Evolutionary conservation across 2,329 filamentous ascomycete species (phyloP), one percentile per base, ranked within the genome.

Genomic region (Fusarium mundagurra): DNA sequence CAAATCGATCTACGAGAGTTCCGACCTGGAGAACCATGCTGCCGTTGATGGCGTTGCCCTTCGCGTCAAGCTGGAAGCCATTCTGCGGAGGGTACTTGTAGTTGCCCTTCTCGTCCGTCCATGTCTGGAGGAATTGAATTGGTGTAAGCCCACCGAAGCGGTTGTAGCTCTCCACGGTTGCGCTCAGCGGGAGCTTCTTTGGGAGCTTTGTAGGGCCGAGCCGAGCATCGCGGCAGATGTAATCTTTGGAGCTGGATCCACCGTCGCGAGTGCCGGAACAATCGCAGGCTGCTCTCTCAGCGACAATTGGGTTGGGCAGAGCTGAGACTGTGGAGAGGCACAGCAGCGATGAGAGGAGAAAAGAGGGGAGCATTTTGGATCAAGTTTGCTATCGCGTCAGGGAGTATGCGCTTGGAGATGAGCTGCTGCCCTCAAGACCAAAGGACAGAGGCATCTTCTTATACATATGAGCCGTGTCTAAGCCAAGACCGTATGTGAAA

Each of bases 1-100:
- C 86, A 55, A 88, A 88, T 4, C 86, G 81, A 75, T 88, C 86
- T 4, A 88, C 69, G 31, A 86, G 79, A n/a, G 82, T 81, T 18
- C 85, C 86, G 1, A 77, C 77, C 5, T 71, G 67, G 1, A 88
- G 76, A 1, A 82, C 82, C 67, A 84, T 79, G 29, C 81, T 84
- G 9, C 83, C 85, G 27, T 82, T 77, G 45, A 88, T 86, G 6
- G 83, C 79, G 2, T 77, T 69, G 1, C 80, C 80, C 1, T 75
- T 57, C 9, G 77, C 78, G 68, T 83, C 80, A 8, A 84, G 64
- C 27, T 82, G 75, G 62, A 86, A 88, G 9, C 87, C 65, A 47
- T 84, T 79, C 9, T 81, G 66, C 0, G 80, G 78, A 2, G 86
- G 87, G 66, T 86, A 88, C 17, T 62, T 70, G 61, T 78, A 83